A percentile compares a stretch with the other conserved stretches of the same genome.
These are phyloP conservation scores for Neocallimastix lanati DNA, from an alignment of 192 early-diverging fungal genomes.

Conservation along the genomic window DNA sequence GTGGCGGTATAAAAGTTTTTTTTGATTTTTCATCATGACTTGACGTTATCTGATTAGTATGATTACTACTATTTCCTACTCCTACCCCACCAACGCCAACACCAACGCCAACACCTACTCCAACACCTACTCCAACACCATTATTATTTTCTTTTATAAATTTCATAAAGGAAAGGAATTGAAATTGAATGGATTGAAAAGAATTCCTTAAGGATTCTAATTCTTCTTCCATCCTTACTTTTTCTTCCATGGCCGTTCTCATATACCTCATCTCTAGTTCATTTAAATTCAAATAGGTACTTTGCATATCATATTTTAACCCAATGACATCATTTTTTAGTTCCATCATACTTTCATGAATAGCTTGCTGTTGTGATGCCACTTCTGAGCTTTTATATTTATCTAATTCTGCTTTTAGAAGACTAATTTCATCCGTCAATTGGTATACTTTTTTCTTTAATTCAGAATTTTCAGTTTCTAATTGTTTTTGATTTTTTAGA, in stretches of 20 bases:
- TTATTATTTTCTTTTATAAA: background rate
- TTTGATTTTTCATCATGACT: too few relatives aligned
- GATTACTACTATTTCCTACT: too few relatives aligned
- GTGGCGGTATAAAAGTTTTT: too few relatives aligned
- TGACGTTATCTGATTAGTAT: too few relatives aligned
- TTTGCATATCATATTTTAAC: too few relatives aligned
- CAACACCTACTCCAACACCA: too few relatives aligned
- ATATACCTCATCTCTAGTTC: background rate
- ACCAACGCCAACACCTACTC: too few relatives aligned
- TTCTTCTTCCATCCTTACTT: background rate
- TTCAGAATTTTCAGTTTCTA: background rate
- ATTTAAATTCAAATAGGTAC: background rate
- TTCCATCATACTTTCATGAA: too few relatives aligned
- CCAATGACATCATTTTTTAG: too few relatives aligned
- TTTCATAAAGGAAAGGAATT: background rate
- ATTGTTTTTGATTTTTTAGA: background rate
- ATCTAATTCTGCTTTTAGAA: background rate
- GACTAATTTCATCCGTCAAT: background rate
- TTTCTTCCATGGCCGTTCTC: background rate
- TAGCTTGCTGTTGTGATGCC: background rate
- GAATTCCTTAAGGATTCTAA: background rate
- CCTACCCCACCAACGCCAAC: too few relatives aligned
- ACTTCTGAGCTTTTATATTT: background rate
- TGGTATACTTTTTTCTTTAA: background rate
- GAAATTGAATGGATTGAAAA: background rate